Evolutionary conservation across 768 basidiomycete species (phyloP), one percentile per base, ranked within the genome.

Genomic region (Cystobasidium onofrii): DNA sequence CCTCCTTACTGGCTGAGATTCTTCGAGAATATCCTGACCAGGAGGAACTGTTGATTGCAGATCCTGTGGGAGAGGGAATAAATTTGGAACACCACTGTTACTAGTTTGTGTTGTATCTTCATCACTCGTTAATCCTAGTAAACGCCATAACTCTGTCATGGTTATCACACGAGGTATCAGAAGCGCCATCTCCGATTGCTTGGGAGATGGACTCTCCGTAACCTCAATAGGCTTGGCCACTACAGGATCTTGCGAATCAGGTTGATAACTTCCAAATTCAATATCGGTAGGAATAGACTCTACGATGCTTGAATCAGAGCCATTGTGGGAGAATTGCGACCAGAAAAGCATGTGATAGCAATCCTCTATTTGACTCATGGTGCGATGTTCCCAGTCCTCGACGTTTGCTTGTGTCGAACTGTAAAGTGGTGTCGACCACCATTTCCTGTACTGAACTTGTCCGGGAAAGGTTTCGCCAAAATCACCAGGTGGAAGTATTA

Each of bases 61-160:
- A n/a, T 55, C 50, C 39, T 55, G 23, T 55, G 54, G 69, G 39
- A 71, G 69, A 15, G 69, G 69, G 25, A 33, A 71, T n/a, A 71
- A 9, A 27, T 36, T 41, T 4, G 55, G 69, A 2, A 67, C n/a
- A 67, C 65, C 65, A 29, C 57, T 34, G 25, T 20, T 20, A 15
- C 46, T 50, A 7, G 6, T 15, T 39, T 15, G 7, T 39, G 39
- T 6, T 15, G 6, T 39, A 15, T 39, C 15, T 6, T 15, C 39
- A 15, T 6, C 7, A 39, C 39, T n/a, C n/a, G n/a, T n/a, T n/a
- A n/a, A n/a, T n/a, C n/a, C n/a, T n/a, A n/a, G n/a, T n/a, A n/a
- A n/a, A n/a, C n/a, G n/a, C n/a, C n/a, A n/a, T n/a, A n/a, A n/a
- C n/a, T n/a, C n/a, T n/a, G n/a, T n/a, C n/a, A n/a, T n/a, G n/a